Conservation (phyloP, 2,329 filamentous ascomycete genomes). For the Fusarium buharicum region DNA sequence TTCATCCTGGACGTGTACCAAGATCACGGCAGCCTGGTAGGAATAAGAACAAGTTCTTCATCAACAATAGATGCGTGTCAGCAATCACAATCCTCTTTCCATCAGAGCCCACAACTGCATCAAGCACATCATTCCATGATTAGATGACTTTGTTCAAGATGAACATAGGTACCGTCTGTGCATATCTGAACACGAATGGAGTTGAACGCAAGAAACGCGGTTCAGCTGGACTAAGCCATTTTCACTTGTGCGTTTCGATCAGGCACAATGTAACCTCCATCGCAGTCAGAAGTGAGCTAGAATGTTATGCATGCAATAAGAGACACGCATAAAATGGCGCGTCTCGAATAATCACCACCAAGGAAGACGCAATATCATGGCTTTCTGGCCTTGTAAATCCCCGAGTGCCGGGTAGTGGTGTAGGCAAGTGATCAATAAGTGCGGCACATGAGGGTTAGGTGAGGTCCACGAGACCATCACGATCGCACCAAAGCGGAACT, state of each 20-base stretch:
- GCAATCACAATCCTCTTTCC: too few relatives aligned
- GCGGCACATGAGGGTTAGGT: slow-evolving; percentile 30
- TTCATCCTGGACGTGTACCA: too few relatives aligned
- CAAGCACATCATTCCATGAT: background rate
- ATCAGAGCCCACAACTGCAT: too few relatives aligned
- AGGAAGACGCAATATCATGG: slow-evolving; percentile 9
- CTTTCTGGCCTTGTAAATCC: background rate
- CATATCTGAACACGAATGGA: background rate
- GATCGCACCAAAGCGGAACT: slow-evolving; percentile 20
- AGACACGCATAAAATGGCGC: slow-evolving; percentile 14
- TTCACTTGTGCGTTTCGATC: slow-evolving; percentile 30
- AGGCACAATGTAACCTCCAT: slow-evolving; percentile 34
- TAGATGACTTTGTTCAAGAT: too few relatives aligned
- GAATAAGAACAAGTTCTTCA: too few relatives aligned
- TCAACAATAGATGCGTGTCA: too few relatives aligned
- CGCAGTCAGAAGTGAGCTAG: slow-evolving; percentile 8
- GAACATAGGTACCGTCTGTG: too few relatives aligned
- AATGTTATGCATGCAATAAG: slow-evolving; percentile 15
- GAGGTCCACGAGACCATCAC: slow-evolving; percentile 34
- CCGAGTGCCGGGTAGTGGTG: background rate
- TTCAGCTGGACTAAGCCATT: background rate
- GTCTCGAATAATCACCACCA: background rate
- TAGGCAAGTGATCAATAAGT: slow-evolving; percentile 27
- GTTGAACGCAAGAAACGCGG: slow-evolving; percentile 4
- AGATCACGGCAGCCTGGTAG: too few relatives aligned